Percentiles rank a stretch among this genome's conserved stretches.
Conservation (phyloP, 768 basidiomycete genomes). For the Suillus clintonianus region DNA sequence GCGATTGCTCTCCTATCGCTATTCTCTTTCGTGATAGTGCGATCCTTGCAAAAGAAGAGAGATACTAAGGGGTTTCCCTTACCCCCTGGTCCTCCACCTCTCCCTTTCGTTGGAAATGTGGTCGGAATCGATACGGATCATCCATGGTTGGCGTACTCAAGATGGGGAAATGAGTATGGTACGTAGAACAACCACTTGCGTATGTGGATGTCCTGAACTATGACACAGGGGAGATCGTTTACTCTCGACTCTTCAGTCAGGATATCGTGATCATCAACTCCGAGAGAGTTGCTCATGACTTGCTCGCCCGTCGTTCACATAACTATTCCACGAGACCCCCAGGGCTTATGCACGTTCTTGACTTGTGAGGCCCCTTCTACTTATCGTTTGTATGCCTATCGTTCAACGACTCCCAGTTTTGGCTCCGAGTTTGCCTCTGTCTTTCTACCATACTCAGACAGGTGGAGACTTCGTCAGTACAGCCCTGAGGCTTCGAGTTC, state of each 20-base stretch:
- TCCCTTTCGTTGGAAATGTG: conserved; percentile 22
- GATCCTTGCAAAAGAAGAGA: conserved; percentile 13
- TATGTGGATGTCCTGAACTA: background rate
- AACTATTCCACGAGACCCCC: conserved; percentile 28
- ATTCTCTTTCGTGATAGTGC: conserved; percentile 9
- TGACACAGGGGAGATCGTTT: conserved; percentile 20
- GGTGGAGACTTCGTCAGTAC: conserved; percentile 25
- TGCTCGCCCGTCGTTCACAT: conserved; percentile 20
- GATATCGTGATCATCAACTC: conserved; percentile 27
- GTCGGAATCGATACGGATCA: conserved; percentile 14
- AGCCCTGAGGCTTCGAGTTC: background rate
- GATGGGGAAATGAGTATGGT: conserved; percentile 23
- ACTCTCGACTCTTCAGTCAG: conserved; percentile 24
- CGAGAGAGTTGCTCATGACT: conserved; percentile 24
- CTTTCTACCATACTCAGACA: conserved; percentile 28
- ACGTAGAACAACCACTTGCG: background rate
- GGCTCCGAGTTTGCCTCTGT: conserved; percentile 24
- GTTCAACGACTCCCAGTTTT: conserved; percentile 15
- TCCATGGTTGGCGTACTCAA: conserved; percentile 25
- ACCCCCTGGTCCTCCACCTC: conserved; percentile 24
- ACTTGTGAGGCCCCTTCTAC: conserved; percentile 18
- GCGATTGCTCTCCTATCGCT: conserved; percentile 7
- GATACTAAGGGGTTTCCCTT: conserved; percentile 7
- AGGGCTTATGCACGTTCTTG: conserved; percentile 13
- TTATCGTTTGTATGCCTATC: background rate